Evolutionary conservation across 345 rosid genomes (phyloP).

Genomic region (Brassica cretica): DNA sequence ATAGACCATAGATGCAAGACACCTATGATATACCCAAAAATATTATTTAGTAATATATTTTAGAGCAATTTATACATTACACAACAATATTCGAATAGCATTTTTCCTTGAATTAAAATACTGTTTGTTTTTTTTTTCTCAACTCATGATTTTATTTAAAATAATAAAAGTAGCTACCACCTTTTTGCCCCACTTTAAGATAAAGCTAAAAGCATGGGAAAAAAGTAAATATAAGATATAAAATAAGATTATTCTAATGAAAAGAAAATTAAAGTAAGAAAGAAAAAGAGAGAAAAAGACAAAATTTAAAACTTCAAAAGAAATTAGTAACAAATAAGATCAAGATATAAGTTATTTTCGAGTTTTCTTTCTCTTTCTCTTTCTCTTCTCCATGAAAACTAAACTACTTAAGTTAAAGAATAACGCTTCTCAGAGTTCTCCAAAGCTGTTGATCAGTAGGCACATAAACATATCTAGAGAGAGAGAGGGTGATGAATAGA

Average conservation of each 20-base stretch:
- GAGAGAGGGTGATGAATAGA: slow-evolving; percentile 57
- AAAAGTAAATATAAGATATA: slow-evolving; percentile 51
- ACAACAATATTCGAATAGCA: slow-evolving; percentile 33
- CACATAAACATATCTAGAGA: slow-evolving; percentile 30
- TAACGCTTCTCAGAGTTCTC: slow-evolving; percentile 52
- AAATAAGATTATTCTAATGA: slow-evolving; percentile 35
- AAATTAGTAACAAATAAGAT: slow-evolving; percentile 28
- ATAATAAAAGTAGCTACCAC: slow-evolving; percentile 50
- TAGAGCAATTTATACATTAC: slow-evolving; percentile 28
- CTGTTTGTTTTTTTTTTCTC: slow-evolving; percentile 22
- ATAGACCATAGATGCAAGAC: slow-evolving; percentile 32
- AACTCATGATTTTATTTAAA: slow-evolving; percentile 34
- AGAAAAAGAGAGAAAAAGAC: slow-evolving; percentile 40
- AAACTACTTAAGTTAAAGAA: slow-evolving; percentile 49
- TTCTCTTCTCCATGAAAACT: slow-evolving; percentile 32
- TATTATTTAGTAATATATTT: slow-evolving; percentile 14
- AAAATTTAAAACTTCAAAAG: slow-evolving; percentile 31
- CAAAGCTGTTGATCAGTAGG: slow-evolving; percentile 48
- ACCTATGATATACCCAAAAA: slow-evolving; percentile 28
- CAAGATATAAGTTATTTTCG: slow-evolving; percentile 26
- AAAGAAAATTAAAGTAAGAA: slow-evolving; percentile 38
- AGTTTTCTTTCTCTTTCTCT: slow-evolving; percentile 25
- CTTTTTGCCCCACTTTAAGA: slow-evolving; percentile 82
- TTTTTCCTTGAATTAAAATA: slow-evolving; percentile 6
- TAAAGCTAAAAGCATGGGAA: slow-evolving; percentile 72